Percentiles rank a stretch among this genome's conserved stretches.
Conservation (phyloP, 768 basidiomycete species). For the Leccinum fibrillosum region DNA sequence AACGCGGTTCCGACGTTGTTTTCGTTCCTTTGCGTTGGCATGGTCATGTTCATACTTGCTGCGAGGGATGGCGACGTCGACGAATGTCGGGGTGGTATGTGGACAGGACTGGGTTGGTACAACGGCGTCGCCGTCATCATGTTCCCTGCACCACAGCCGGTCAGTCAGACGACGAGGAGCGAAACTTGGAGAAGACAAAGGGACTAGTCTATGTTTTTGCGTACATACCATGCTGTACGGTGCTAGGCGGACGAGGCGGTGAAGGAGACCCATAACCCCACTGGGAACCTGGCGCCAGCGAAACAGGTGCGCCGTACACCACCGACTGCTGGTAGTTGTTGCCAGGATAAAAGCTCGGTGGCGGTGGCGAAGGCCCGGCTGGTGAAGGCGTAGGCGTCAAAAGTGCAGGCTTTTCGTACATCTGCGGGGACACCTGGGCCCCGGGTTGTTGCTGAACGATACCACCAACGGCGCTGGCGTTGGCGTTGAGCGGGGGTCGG, state of each 20-base stretch:
- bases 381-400: slow-evolving; percentile 37
- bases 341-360: slow-evolving; percentile 29
- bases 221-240: background rate
- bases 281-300: slow-evolving; percentile 12
- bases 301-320: slow-evolving; percentile 19
- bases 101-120: slow-evolving; percentile 30
- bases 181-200: too few relatives aligned
- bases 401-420: slow-evolving; percentile 41
- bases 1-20: slow-evolving; percentile 1
- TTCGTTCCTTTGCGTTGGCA: slow-evolving; percentile 15
- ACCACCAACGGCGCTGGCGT: slow-evolving; percentile 11
- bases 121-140: slow-evolving; percentile 14
- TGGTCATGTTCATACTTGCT: background rate
- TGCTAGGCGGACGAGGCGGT: background rate
- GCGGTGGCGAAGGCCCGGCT: slow-evolving; percentile 42
- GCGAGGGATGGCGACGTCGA: slow-evolving; percentile 25
- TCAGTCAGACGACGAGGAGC: background rate
- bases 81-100: slow-evolving; percentile 14
- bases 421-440: slow-evolving; percentile 33
- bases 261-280: slow-evolving; percentile 18
- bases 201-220: background rate
- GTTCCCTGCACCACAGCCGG: background rate
- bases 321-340: slow-evolving; percentile 17
- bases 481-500: slow-evolving; percentile 28
- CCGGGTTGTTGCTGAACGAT: slow-evolving; percentile 54